Evolutionary conservation across 2,329 filamentous ascomycete genomes (phyloP).

Genomic region (Diaporthe capsici): DNA sequence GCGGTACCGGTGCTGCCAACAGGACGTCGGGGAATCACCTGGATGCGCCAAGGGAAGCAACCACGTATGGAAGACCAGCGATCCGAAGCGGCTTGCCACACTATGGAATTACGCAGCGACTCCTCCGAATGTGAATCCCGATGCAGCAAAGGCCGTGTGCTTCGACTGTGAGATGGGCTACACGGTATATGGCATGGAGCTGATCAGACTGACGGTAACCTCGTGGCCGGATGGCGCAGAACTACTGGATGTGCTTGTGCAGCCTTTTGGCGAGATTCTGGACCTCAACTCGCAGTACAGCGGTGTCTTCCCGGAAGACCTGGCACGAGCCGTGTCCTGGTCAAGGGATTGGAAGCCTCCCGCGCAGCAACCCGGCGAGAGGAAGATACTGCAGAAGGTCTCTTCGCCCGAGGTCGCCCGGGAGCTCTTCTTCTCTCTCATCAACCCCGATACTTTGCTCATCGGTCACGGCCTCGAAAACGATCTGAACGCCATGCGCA

Average conservation of each 20-base stretch:
- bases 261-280: conserved; percentile 85
- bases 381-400: conserved; percentile 76
- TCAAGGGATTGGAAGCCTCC: conserved; percentile 47
- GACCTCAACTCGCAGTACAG: conserved; percentile 95
- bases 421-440: conserved; percentile 79
- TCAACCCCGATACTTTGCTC: conserved; percentile 83
- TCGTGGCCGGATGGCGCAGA: conserved; percentile 84
- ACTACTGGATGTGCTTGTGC: conserved; percentile 87
- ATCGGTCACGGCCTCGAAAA: conserved; percentile 97
- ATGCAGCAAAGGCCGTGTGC: conserved; percentile 75
- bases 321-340: conserved; percentile 76
- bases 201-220: conserved; percentile 90
- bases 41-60: conserved; percentile 80
- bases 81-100: conserved; percentile 81
- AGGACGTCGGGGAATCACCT: conserved; percentile 77
- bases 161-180: conserved; percentile 99
- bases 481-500: conserved; percentile 86
- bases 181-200: conserved; percentile 87
- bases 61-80: conserved; percentile 90
- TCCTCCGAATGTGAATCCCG: conserved; percentile 71
- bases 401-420: conserved; percentile 82
- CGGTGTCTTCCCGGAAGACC: conserved; percentile 85
- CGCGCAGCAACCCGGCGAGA: conserved; percentile 45
- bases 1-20: conserved; percentile 84
- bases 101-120: conserved; percentile 86